Conservation (phyloP, 2,329 filamentous ascomycete genomes). For the Aspergillus sp. region DNA sequence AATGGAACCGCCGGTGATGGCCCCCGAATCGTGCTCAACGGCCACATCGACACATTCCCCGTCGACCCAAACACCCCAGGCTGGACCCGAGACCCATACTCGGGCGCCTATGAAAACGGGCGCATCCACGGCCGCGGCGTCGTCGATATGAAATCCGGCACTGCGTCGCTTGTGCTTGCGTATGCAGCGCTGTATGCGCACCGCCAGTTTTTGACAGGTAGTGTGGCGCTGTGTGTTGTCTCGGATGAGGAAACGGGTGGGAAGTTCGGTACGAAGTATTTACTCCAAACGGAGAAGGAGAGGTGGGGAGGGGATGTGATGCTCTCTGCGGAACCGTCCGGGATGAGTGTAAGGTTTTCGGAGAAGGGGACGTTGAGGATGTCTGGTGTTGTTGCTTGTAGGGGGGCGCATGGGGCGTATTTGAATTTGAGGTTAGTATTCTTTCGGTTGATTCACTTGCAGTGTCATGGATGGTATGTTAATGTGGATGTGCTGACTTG, state of each 20-base stretch:
- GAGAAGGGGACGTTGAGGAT: constrained; percentile 46
- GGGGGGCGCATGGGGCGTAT: constrained; percentile 42
- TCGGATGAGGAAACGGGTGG: background rate
- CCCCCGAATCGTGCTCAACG: constrained; percentile 41
- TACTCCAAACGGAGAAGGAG: constrained; percentile 21
- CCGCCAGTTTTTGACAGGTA: background rate
- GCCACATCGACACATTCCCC: constrained; percentile 46
- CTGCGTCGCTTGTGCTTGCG: constrained; percentile 41
- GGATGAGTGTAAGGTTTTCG: constrained; percentile 41
- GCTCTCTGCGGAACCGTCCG: constrained; percentile 42
- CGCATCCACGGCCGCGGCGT: constrained; percentile 39
- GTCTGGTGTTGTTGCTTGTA: constrained; percentile 34
- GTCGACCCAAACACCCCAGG: constrained; percentile 27
- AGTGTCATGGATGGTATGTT: too few species aligned
- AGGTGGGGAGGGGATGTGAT: constrained; percentile 41
- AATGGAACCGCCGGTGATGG: constrained; percentile 1
- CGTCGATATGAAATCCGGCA: constrained; percentile 49
- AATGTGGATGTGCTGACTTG: too few species aligned
- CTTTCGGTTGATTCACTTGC: too few species aligned
- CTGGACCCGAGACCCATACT: constrained; percentile 32
- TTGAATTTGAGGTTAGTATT: constrained; percentile 40
- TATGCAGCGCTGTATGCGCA: constrained; percentile 34
- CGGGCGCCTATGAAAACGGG: constrained; percentile 29
- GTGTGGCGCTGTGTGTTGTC: background rate
- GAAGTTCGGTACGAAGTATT: background rate